Base-by-base conservation (phyloP, 352 stramenopile genomes). In the Phytophthora cactorum region DNA sequence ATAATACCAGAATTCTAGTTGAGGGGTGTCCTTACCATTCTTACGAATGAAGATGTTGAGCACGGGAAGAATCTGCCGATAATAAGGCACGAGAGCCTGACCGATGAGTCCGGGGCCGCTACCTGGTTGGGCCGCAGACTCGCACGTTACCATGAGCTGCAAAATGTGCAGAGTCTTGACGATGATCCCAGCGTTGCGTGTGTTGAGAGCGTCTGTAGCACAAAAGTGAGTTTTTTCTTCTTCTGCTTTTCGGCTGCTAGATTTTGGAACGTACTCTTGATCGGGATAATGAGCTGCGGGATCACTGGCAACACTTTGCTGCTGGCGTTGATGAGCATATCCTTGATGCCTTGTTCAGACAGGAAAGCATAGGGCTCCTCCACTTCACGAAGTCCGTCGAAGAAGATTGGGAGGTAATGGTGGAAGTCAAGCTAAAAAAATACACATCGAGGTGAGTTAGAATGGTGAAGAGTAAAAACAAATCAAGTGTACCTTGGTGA, bases 341-440 rank as follows among this genome's bases (percentile, higher is more conserved):
- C 96, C 51, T 99, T 98, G 52, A 98, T 97, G 32, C 96, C 97
- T 73, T 95, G 93, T 60, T 99, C 97, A 4, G 97, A 89, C 5
- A 99, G 74, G 67, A 99, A 99, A 15, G 93, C 89, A 68, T 99
- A 99, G 15, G 97, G 97, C 74, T 97, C 86, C 72, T 99, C 96
- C 10, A 98, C 73, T 70, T 99, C 97, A 27, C 97, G 92, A 9
- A 99, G 78, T 12, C 97, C 97, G 58, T 99, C 97, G 59, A 99
- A 99, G 79, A 99, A 99, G 58, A 99, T 98, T 6, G 97, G 97
- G 10, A 99, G 78, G 67, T 99, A 99, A 78, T 99, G 96, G 66
- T 99, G 97, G 66, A 98, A 99, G 71, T 99, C 97, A 7, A 99
- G 86, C 81, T 98, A 69, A 6, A 68, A 22, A 65, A 39, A 43